Percentiles rank a stretch among this genome's conserved stretches.
Conservation (phyloP, 1,284 basidiomycete species). For the Kwoniella shivajii region DNA sequence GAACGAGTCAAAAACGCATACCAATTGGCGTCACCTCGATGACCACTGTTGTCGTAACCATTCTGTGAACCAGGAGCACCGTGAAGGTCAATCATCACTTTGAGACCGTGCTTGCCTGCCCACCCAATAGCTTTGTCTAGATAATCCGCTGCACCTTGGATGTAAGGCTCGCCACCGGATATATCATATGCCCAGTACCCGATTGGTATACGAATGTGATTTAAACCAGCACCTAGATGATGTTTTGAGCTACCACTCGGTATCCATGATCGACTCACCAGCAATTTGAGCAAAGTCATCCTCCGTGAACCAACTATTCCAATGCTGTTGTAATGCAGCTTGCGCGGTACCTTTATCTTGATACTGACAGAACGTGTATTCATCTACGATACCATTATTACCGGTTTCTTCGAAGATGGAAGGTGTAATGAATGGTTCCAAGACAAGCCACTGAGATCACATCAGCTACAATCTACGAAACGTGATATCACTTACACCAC, state of each 20-base stretch:
- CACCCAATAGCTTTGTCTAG: slow-evolving; percentile 68
- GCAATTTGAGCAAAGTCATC: slow-evolving; percentile 85
- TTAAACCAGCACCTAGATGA: slow-evolving; percentile 62
- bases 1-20: slow-evolving; percentile 1
- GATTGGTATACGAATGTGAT: slow-evolving; percentile 81
- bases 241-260: neutral
- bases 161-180: slow-evolving; percentile 75
- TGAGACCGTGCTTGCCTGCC: slow-evolving; percentile 74
- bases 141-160: slow-evolving; percentile 67
- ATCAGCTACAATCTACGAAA: neutral
- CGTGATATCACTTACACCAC: slow-evolving; percentile 41
- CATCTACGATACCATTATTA: slow-evolving; percentile 69
- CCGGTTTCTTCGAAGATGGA: slow-evolving; percentile 80
- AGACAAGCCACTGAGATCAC: slow-evolving; percentile 39
- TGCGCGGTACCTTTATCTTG: slow-evolving; percentile 47
- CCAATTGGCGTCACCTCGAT: slow-evolving; percentile 69
- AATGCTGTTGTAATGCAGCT: slow-evolving; percentile 41
- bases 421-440: slow-evolving; percentile 60
- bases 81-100: slow-evolving; percentile 69
- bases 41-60: slow-evolving; percentile 79
- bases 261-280: slow-evolving; percentile 54
- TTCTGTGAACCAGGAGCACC: slow-evolving; percentile 82
- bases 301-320: slow-evolving; percentile 66
- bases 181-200: slow-evolving; percentile 81
- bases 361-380: slow-evolving; percentile 69